A percentile compares a stretch with the other conserved stretches of the same genome.
phyloP scores from a whole-genome alignment of 352 stramenopile genomes.

The Globisporangium nodosum region DNA sequence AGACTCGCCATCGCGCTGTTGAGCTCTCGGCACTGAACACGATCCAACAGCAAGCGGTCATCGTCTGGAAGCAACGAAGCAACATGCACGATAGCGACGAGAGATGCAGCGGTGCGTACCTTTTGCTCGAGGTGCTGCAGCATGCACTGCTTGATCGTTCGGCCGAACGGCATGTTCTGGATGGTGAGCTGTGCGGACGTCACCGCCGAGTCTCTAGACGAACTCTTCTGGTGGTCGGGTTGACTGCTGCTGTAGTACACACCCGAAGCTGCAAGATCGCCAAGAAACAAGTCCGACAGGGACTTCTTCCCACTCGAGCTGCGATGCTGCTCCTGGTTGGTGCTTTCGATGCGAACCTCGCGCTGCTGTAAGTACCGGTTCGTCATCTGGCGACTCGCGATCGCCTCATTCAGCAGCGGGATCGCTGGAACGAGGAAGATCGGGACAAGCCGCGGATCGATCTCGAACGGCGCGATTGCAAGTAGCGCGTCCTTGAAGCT shows the following conservation, averaged over 20 bases:
- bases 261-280: constrained; percentile 1
- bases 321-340: background rate
- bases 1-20: constrained; percentile 45
- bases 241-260: background rate
- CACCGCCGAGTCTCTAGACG: background rate
- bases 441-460: constrained; percentile 30
- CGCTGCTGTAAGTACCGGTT: constrained; percentile 50
- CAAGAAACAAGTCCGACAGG: constrained; percentile 8
- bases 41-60: background rate
- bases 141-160: constrained; percentile 26
- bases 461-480: constrained; percentile 36
- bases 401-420: constrained; percentile 31
- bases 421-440: constrained; percentile 33
- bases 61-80: background rate
- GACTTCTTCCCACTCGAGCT: background rate
- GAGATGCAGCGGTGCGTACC: constrained; percentile 6
- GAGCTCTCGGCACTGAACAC: constrained; percentile 35
- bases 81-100: background rate
- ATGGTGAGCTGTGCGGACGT: constrained; percentile 4
- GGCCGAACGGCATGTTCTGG: constrained; percentile 33
- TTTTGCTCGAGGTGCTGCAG: constrained; percentile 29
- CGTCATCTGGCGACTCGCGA: constrained; percentile 62
- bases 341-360: background rate
- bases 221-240: no score
- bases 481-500: constrained; percentile 38